Percentiles rank a stretch among this genome's conserved stretches.
phyloP scores from a whole-genome alignment of 306 rosid species.

The Vigna trinervia region DNA sequence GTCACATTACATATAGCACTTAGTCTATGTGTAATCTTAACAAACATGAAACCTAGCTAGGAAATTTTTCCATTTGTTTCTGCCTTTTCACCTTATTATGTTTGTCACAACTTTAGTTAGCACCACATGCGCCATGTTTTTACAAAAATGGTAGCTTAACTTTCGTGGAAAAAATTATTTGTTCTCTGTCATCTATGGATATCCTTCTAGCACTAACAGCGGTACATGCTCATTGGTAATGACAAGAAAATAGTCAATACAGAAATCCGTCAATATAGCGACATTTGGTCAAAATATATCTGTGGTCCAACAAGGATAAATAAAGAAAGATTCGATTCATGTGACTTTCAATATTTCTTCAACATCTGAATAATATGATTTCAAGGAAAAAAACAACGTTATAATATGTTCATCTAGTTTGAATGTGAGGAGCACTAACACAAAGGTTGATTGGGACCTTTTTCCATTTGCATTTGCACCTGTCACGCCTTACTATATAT shows the following conservation, averaged over 20 bases:
- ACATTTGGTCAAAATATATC: neutral
- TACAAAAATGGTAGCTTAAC: slow-evolving; percentile 26
- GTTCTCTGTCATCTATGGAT: neutral
- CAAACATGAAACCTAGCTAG: neutral
- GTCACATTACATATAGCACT: neutral
- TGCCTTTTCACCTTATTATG: slow-evolving; percentile 34
- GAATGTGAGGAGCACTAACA: neutral
- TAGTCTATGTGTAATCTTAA: neutral
- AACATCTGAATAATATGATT: neutral
- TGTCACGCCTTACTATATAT: neutral
- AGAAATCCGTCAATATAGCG: slow-evolving; percentile 1
- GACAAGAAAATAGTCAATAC: slow-evolving; percentile 15
- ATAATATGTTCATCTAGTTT: neutral
- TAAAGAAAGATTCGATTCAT: neutral
- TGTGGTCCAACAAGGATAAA: slow-evolving; percentile 14
- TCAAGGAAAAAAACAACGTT: neutral
- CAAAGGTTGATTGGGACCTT: neutral
- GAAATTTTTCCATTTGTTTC: slow-evolving; percentile 25
- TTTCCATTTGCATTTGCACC: neutral
- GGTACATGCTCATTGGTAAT: slow-evolving; percentile 23
- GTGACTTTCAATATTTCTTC: neutral
- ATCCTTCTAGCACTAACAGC: slow-evolving; percentile 6
- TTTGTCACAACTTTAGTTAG: slow-evolving; percentile 48
- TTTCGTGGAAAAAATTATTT: slow-evolving; percentile 30
- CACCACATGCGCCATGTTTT: slow-evolving; percentile 25